A percentile compares a stretch with the other conserved stretches of the same genome.
These are phyloP conservation scores for Cladosporium sp. DNA, from an alignment of 2,329 filamentous ascomycete species.

Conservation along the genomic window DNA sequence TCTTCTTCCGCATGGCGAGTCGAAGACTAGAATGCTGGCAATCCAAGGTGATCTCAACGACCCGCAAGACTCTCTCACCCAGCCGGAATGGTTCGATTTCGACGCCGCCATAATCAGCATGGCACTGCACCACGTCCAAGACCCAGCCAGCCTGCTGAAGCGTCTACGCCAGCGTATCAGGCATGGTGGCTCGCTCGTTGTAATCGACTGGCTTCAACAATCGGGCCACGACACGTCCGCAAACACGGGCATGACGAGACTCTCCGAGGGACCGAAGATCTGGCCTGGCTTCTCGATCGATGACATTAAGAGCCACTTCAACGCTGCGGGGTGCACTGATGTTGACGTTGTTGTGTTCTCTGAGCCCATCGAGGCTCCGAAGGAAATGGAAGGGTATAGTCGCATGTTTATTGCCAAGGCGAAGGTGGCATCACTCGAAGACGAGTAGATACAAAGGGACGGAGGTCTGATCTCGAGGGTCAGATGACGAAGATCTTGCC, in stretches of 20 bases:
- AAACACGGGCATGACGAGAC: neutral
- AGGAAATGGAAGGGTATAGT: neutral
- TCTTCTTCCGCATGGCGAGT: neutral
- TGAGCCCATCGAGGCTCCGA: neutral
- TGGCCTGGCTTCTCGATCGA: slow-evolving; percentile 6
- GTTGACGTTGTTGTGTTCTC: neutral
- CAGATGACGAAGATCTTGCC: no score
- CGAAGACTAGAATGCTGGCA: slow-evolving; percentile 8
- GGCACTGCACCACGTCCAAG: slow-evolving; percentile 10
- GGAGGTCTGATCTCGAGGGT: no score
- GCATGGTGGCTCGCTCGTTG: slow-evolving; percentile 3
- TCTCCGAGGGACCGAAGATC: slow-evolving; percentile 1
- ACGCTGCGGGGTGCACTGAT: neutral
- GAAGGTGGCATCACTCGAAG: neutral
- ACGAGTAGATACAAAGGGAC: no score
- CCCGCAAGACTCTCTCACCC: neutral
- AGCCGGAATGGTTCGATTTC: slow-evolving; percentile 8
- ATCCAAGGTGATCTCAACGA: slow-evolving; percentile 11
- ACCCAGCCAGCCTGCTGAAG: slow-evolving; percentile 4
- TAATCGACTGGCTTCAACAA: slow-evolving; percentile 1
- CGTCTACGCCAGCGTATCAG: neutral
- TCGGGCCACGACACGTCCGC: neutral
- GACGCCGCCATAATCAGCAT: slow-evolving; percentile 12
- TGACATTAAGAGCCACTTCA: neutral
- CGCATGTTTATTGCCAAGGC: neutral